Evolutionary conservation across 192 early-diverging fungal genomes (phyloP), one percentile per base, ranked within the genome.

Genomic region (Gamsiella multidivaricata): DNA sequence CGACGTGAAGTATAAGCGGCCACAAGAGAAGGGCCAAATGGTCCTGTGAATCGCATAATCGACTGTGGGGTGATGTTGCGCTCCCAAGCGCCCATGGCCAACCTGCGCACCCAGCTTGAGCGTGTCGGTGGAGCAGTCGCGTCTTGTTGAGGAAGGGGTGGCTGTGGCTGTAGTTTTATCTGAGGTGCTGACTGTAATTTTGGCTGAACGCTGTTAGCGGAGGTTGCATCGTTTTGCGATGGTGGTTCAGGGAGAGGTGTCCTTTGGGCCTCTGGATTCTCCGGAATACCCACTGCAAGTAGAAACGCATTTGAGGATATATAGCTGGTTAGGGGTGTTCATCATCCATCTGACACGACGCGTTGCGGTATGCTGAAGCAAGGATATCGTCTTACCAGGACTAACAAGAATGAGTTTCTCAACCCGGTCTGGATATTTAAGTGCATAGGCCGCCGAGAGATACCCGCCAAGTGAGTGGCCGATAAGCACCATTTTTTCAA

Each of bases 391-490:
- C 8, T 52, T 84, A 84, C 86, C 91, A n/a, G 96, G 96, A 50
- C 93, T 95, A 3, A 94, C 87, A 20, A 99, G 86, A 36, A 97
- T 90, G 37, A 99, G 85, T 59, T 92, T 92, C 62, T 93, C 91
- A 31, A 99, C 94, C 8, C 87, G 87, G 29, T 94, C 80, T 3
- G 96, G 95, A 68, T 97, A 92, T 64, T 92, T 92, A 23, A 96
- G 80, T 7, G 97, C 92, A 69, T 99, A 99, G 8, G 87, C 85
- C 0, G 91, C 64, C 6, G 91, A 86, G 69, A 99, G 86, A 80
- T 97, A 98, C 7, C 95, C 97, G 32, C 94, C 94, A 23, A 96
- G 87, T 54, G 88, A 91, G 75, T 96, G 94, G 5, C 94, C 96
- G 33, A 91, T 81, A 50, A 98, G 79, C 9, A 91, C 90, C 90